These are phyloP conservation scores for Penicillium paneum DNA, from an alignment of 2,329 filamentous ascomycete genomes.

Conservation along the genomic window DNA sequence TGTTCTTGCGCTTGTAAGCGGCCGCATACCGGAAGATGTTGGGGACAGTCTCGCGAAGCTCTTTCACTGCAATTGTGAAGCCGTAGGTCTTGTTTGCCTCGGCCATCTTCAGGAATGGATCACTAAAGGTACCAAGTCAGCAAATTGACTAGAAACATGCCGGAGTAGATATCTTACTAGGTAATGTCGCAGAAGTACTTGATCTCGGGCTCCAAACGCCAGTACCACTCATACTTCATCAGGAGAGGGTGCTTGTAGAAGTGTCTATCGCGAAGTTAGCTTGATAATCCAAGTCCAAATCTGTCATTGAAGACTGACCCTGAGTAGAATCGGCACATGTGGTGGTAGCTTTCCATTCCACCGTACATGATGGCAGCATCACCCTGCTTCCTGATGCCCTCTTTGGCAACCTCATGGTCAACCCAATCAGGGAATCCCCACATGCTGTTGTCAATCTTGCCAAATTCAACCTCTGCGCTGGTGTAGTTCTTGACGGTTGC, in stretches of 20 bases:
- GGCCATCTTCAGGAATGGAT: slow-evolving; percentile 94
- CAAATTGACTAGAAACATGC: neutral
- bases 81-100: slow-evolving; percentile 95
- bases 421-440: slow-evolving; percentile 99
- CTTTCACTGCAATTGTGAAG: slow-evolving; percentile 98
- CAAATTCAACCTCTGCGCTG: slow-evolving; percentile 84
- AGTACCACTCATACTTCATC: slow-evolving; percentile 99
- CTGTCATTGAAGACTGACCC: slow-evolving; percentile 58
- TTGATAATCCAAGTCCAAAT: neutral
- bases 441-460: slow-evolving; percentile 83
- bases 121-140: slow-evolving; percentile 50
- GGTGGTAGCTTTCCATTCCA: slow-evolving; percentile 96
- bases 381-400: slow-evolving; percentile 94
- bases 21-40: slow-evolving; percentile 99
- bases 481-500: slow-evolving; percentile 85
- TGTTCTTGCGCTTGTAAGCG: slow-evolving; percentile 90
- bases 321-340: slow-evolving; percentile 99
- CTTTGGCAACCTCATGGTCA: slow-evolving; percentile 86
- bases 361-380: slow-evolving; percentile 99
- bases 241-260: slow-evolving; percentile 97
- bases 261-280: slow-evolving; percentile 55
- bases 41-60: slow-evolving; percentile 93
- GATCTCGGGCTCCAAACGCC: slow-evolving; percentile 98
- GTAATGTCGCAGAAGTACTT: slow-evolving; percentile 99
- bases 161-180: slow-evolving; percentile 61